These are phyloP conservation scores for Thozetella sp. DNA, from an alignment of 495 filamentous ascomycete genomes.

Conservation along the genomic window DNA sequence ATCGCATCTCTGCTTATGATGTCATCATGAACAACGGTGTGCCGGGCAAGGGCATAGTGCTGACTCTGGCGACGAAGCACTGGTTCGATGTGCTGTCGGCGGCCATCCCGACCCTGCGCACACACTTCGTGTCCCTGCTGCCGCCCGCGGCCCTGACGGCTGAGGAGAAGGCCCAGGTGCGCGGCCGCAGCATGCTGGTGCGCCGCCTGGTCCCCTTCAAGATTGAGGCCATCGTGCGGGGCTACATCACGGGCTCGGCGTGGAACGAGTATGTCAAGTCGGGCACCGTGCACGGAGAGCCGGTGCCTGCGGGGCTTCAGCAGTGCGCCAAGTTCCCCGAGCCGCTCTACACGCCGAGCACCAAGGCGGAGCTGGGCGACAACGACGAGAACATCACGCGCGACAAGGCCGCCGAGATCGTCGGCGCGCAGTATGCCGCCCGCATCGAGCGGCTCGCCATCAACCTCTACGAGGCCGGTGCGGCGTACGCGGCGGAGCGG, in stretches of 20 bases:
- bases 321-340: slow-evolving; percentile 72
- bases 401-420: slow-evolving; percentile 64
- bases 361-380: slow-evolving; percentile 82
- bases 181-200: slow-evolving; percentile 80
- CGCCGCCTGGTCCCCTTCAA: slow-evolving; percentile 77
- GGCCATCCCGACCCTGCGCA: slow-evolving; percentile 66
- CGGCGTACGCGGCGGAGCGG: slow-evolving; percentile 70
- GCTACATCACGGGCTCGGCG: slow-evolving; percentile 91
- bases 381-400: slow-evolving; percentile 93
- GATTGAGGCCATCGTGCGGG: slow-evolving; percentile 86
- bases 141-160: slow-evolving; percentile 56
- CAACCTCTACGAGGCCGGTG: slow-evolving; percentile 71
- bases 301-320: slow-evolving; percentile 64
- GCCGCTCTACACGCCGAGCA: slow-evolving; percentile 86
- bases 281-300: slow-evolving; percentile 82
- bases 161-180: slow-evolving; percentile 53
- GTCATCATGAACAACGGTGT: slow-evolving; percentile 90
- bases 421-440: slow-evolving; percentile 75
- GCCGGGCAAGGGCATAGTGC: slow-evolving; percentile 78
- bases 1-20: slow-evolving; percentile 95
- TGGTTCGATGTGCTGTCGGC: slow-evolving; percentile 80
- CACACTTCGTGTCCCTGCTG: slow-evolving; percentile 74
- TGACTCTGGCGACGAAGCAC: slow-evolving; percentile 80
- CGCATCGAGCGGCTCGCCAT: slow-evolving; percentile 74
- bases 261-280: slow-evolving; percentile 75